Evolutionary conservation across 108 stramenopile genomes (phyloP).

Genomic region (Mediolabrus comicus): DNA sequence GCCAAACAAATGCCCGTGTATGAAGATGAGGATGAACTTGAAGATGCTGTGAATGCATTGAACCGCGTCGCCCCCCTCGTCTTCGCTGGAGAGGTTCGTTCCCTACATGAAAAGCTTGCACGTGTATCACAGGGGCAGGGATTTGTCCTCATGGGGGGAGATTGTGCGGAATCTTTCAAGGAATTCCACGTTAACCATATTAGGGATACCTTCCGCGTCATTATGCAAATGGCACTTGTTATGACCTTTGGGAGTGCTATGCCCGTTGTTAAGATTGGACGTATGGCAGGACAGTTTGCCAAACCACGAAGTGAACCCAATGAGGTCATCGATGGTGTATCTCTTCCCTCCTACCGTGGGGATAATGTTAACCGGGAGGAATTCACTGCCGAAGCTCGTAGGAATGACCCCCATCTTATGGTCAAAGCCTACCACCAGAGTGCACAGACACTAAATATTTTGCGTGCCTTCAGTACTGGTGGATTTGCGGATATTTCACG

Average conservation of each 20-base stretch:
- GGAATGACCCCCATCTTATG: constrained; percentile 83
- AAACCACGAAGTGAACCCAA: constrained; percentile 94
- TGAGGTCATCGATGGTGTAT: constrained; percentile 83
- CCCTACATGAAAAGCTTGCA: constrained; percentile 89
- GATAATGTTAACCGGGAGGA: constrained; percentile 96
- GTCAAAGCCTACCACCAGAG: constrained; percentile 90
- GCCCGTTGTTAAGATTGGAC: constrained; percentile 96
- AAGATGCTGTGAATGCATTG: constrained; percentile 53
- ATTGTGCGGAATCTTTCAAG: constrained; percentile 96
- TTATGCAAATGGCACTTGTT: constrained; percentile 94
- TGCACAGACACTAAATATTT: constrained; percentile 95
- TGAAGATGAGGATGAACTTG: constrained; percentile 68
- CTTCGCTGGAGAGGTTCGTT: constrained; percentile 91
- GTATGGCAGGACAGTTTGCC: constrained; percentile 98
- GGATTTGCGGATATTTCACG: constrained; percentile 95
- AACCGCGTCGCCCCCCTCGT: constrained; percentile 77
- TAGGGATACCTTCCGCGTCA: constrained; percentile 92
- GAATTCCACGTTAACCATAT: constrained; percentile 94
- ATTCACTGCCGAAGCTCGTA: constrained; percentile 90
- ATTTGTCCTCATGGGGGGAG: constrained; percentile 98
- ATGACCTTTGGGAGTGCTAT: constrained; percentile 94
- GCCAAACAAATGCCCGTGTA: constrained; percentile 85
- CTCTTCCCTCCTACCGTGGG: constrained; percentile 93
- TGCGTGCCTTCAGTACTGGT: constrained; percentile 93
- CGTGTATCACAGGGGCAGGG: constrained; percentile 93